A percentile compares a stretch with the other conserved stretches of the same genome.
Conservation (phyloP, 768 basidiomycete genomes). For the Amanita pallidorosea region DNA sequence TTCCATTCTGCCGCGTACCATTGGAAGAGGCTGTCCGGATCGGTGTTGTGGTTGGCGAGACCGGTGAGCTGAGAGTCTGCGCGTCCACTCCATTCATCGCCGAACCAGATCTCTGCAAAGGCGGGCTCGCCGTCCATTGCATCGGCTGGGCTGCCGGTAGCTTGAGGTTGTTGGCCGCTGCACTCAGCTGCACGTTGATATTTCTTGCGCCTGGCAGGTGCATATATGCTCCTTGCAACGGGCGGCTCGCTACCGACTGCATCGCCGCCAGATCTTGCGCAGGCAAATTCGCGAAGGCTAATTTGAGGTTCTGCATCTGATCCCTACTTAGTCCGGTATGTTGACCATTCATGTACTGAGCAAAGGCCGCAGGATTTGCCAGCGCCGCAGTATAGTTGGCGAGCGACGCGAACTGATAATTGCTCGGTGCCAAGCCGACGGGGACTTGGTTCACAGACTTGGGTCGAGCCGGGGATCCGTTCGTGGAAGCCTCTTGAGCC, state of each 20-base stretch:
- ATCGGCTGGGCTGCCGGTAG: conserved; percentile 27
- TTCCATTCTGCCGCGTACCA: conserved; percentile 35
- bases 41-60: conserved; percentile 24
- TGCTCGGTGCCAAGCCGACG: conserved; percentile 27
- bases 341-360: conserved; percentile 24
- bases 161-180: conserved; percentile 27
- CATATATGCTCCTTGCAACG: conserved; percentile 25
- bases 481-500: conserved; percentile 13
- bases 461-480: conserved; percentile 21
- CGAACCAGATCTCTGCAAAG: conserved; percentile 22
- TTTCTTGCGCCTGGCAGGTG: conserved; percentile 26
- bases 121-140: conserved; percentile 23
- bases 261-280: conserved; percentile 27
- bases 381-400: conserved; percentile 21
- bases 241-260: conserved; percentile 21
- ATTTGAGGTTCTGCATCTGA: conserved; percentile 51
- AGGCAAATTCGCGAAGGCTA: conserved; percentile 35
- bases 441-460: conserved; percentile 37
- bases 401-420: conserved; percentile 37
- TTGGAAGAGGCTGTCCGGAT: conserved; percentile 46
- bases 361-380: conserved; percentile 24
- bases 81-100: conserved; percentile 22
- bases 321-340: conserved; percentile 37
- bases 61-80: conserved; percentile 16
- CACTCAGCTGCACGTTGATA: conserved; percentile 27